These are phyloP conservation scores for Talaromyces sp. DNA, from an alignment of 2,329 filamentous ascomycete genomes.

Conservation along the genomic window DNA sequence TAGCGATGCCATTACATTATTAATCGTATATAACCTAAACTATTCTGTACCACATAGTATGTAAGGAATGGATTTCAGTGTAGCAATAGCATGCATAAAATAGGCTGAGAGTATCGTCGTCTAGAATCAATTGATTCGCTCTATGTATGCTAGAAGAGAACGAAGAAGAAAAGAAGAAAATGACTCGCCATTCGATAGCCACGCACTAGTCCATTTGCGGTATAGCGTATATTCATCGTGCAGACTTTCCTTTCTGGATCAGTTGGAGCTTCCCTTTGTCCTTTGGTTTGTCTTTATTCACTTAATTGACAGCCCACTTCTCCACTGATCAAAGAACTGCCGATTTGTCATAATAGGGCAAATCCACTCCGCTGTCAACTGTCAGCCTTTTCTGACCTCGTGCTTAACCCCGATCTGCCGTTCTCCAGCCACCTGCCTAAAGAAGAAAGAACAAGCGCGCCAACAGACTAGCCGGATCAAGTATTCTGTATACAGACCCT, in stretches of 20 bases:
- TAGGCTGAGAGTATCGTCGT: neutral
- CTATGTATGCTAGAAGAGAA: neutral
- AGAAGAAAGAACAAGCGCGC: constrained; percentile 9
- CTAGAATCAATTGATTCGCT: neutral
- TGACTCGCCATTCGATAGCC: neutral
- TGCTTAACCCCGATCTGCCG: neutral
- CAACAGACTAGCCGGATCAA: constrained; percentile 1
- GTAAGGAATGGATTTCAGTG: too few species aligned
- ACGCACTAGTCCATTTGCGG: neutral
- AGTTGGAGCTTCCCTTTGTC: neutral
- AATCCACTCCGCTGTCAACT: neutral
- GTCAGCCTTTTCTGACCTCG: neutral
- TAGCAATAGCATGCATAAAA: too few species aligned
- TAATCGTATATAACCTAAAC: too few species aligned
- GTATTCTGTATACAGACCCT: neutral
- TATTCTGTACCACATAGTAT: too few species aligned
- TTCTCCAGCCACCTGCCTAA: constrained; percentile 3
- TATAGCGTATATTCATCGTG: constrained; percentile 25
- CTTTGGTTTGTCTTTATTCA: neutral
- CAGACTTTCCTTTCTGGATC: constrained; percentile 37
- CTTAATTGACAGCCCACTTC: neutral
- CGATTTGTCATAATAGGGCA: neutral
- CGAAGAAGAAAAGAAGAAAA: neutral
- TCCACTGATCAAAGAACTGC: neutral
- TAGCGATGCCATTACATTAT: neutral